Evolutionary conservation across 441 rosid genomes (phyloP).

Genomic region (Euphorbia schlechtendalii): DNA sequence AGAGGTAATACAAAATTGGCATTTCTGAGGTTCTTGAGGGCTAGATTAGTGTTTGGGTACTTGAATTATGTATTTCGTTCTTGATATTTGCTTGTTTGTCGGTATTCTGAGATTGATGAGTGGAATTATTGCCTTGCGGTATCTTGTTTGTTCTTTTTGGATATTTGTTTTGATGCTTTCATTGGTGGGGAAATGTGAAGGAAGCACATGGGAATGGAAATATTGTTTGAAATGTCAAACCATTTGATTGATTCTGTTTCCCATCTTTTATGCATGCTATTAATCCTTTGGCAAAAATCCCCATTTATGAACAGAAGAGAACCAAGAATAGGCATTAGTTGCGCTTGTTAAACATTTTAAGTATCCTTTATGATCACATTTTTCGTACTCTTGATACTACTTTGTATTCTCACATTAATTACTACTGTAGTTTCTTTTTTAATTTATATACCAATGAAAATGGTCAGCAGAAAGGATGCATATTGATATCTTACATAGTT

Average conservation of each 20-base stretch:
- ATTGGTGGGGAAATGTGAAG: background rate
- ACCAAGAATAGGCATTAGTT: background rate
- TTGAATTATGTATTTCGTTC: background rate
- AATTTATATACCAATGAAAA: background rate
- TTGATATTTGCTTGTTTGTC: conserved; percentile 16
- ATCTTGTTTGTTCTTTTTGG: background rate
- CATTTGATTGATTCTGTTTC: background rate
- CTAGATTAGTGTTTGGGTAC: background rate
- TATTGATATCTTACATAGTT: background rate
- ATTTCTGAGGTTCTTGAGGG: background rate
- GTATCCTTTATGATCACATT: background rate
- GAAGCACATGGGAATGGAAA: background rate
- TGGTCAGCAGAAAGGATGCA: background rate
- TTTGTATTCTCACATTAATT: background rate
- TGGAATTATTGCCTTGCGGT: background rate
- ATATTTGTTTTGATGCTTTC: background rate
- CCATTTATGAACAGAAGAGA: background rate
- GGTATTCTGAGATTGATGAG: background rate
- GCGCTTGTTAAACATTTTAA: background rate
- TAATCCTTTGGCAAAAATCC: background rate
- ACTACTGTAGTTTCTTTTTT: background rate
- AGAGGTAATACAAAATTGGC: background rate
- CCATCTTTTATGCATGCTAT: background rate
- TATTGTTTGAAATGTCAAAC: background rate
- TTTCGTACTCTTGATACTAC: background rate